A percentile compares a stretch with the other conserved stretches of the same genome.
Conservation (phyloP, 805 yeast genomes). For the Metahyphopichia silvanorum region DNA sequence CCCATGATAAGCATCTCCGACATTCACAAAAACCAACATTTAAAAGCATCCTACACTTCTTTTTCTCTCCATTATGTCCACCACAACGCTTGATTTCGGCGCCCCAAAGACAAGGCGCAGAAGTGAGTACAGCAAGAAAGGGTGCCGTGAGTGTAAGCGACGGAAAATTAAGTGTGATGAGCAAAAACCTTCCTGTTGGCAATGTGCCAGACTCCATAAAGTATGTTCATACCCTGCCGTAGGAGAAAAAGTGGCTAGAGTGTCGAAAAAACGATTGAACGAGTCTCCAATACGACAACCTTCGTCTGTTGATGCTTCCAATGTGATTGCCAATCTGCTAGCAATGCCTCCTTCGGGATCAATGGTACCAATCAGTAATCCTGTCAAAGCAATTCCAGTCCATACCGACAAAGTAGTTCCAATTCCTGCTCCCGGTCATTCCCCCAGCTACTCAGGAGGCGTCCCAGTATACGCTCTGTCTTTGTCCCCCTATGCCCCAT, state of each 20-base stretch:
- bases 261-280: constrained; percentile 10
- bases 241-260: constrained; percentile 25
- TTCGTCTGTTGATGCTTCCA: not conserved
- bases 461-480: not conserved
- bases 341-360: constrained; percentile 1
- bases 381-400: too few species aligned
- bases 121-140: constrained; percentile 28
- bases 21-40: too few species aligned
- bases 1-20: too few species aligned
- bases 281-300: too few species aligned
- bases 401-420: too few species aligned
- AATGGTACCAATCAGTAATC: too few species aligned
- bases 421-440: not conserved
- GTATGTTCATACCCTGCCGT: constrained; percentile 24
- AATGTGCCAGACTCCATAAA: constrained; percentile 28
- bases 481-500: too few species aligned
- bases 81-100: constrained; percentile 3
- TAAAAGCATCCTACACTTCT: too few species aligned
- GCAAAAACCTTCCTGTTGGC: constrained; percentile 31
- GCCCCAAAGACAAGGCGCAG: constrained; percentile 2
- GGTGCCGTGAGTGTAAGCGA: constrained; percentile 42
- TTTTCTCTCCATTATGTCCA: too few species aligned
- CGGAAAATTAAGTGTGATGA: constrained; percentile 43
- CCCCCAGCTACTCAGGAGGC: not conserved
- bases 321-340: constrained; percentile 1